A percentile compares a stretch with the other conserved stretches of the same genome.
These are phyloP conservation scores for Epichloe festucae DNA, from an alignment of 2,329 filamentous ascomycete genomes.

Conservation along the genomic window DNA sequence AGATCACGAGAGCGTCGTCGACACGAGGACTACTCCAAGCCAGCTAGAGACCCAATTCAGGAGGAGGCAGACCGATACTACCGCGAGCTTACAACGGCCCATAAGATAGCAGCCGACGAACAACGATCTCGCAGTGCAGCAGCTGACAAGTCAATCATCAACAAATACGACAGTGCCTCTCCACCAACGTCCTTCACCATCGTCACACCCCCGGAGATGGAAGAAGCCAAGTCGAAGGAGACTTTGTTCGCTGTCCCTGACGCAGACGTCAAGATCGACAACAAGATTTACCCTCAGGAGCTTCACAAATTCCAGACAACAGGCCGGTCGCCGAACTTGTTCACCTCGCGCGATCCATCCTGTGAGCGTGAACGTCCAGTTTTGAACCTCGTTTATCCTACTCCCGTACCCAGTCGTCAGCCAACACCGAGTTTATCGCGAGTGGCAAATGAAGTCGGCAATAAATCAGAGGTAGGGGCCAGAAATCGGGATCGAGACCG, in stretches of 20 bases:
- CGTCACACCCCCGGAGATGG: constrained; percentile 41
- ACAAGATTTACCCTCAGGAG: constrained; percentile 41
- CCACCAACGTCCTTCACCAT: constrained; percentile 30
- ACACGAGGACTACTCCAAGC: constrained; percentile 16
- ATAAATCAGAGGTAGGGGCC: neutral
- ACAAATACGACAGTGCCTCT: constrained; percentile 35
- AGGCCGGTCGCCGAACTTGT: constrained; percentile 18
- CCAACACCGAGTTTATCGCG: constrained; percentile 28
- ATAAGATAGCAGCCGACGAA: constrained; percentile 40
- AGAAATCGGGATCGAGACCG: neutral
- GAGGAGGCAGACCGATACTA: constrained; percentile 46
- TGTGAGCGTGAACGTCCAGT: constrained; percentile 43
- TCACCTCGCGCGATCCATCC: constrained; percentile 37
- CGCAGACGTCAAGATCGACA: constrained; percentile 51
- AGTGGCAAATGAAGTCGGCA: neutral
- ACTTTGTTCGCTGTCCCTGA: constrained; percentile 44
- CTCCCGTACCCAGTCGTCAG: constrained; percentile 31
- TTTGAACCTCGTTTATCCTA: constrained; percentile 48
- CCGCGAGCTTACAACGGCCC: constrained; percentile 39
- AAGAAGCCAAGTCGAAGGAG: constrained; percentile 25
- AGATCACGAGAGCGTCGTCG: constrained; percentile 20
- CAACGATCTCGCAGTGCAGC: constrained; percentile 39
- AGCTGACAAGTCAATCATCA: constrained; percentile 39
- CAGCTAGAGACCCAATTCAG: constrained; percentile 32
- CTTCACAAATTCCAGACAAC: constrained; percentile 24